Percentiles rank a stretch among this genome's conserved stretches.
These are phyloP conservation scores for Fusarium tricinctum DNA, from an alignment of 2,329 filamentous ascomycete genomes.

Conservation along the genomic window DNA sequence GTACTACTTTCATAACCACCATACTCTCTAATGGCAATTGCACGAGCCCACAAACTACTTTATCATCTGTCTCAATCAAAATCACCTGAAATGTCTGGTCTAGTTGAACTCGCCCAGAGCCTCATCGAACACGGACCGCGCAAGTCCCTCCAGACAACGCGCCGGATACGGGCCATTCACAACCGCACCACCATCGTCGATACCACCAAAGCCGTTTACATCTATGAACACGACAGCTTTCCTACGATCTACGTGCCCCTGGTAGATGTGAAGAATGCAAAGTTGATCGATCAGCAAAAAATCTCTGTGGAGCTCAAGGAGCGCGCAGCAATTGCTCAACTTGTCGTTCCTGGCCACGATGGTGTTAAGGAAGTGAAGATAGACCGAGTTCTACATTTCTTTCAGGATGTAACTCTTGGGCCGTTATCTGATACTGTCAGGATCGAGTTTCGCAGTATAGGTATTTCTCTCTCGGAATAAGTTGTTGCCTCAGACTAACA, in stretches of 20 bases:
- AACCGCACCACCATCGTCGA: constrained; percentile 55
- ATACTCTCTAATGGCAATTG: not conserved
- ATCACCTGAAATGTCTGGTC: not conserved
- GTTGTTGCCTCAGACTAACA: not conserved
- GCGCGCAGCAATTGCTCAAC: constrained; percentile 50
- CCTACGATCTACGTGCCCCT: constrained; percentile 61
- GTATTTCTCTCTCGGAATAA: constrained; percentile 31
- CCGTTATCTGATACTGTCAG: constrained; percentile 53
- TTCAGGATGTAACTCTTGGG: constrained; percentile 55
- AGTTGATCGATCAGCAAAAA: constrained; percentile 46
- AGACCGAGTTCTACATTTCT: constrained; percentile 57
- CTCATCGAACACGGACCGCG: constrained; percentile 40
- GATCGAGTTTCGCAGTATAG: constrained; percentile 55
- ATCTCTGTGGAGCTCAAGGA: constrained; percentile 47
- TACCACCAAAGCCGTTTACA: constrained; percentile 54
- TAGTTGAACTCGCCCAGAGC: constrained; percentile 22
- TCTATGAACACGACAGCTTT: constrained; percentile 64
- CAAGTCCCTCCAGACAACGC: constrained; percentile 42
- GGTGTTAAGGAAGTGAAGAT: constrained; percentile 47
- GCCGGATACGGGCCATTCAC: constrained; percentile 54
- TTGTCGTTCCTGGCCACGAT: constrained; percentile 49
- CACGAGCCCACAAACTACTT: not conserved
- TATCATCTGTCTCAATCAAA: not conserved
- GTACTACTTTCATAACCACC: constrained; percentile 13
- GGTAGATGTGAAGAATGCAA: constrained; percentile 50